Conservation (phyloP, 1,284 basidiomycete species). For the Dichomitus squalens region DNA sequence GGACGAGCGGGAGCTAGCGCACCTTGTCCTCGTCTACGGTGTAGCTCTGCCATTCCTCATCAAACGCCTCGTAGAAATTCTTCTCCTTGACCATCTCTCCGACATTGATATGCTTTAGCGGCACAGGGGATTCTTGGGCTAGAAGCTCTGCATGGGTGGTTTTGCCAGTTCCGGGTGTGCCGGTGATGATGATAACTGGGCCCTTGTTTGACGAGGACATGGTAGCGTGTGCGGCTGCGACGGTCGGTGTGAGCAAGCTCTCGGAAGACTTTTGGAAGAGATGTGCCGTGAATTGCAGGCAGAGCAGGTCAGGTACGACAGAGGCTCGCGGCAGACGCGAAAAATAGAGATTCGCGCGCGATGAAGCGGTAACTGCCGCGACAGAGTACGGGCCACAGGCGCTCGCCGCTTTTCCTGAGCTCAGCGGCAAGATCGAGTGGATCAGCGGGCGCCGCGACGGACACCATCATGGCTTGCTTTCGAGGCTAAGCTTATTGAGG, state of each 20-base stretch:
- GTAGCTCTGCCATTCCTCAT: conserved; percentile 94
- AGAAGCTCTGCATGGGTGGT: conserved; percentile 89
- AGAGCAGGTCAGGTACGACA: background rate
- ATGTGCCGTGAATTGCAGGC: too few species aligned
- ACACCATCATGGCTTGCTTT: too few species aligned
- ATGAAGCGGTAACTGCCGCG: background rate
- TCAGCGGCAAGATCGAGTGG: background rate
- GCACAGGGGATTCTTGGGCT: conserved; percentile 63
- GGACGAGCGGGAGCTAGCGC: conserved; percentile 14
- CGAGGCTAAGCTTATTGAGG: too few species aligned
- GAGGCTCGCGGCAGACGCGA: background rate
- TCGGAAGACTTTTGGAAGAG: background rate
- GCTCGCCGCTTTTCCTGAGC: background rate
- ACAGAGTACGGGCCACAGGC: background rate
- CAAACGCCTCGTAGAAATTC: conserved; percentile 82
- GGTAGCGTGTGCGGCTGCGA: background rate
- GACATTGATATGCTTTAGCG: conserved; percentile 85
- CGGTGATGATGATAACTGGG: conserved; percentile 95
- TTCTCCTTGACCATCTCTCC: conserved; percentile 89
- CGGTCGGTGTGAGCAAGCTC: background rate
- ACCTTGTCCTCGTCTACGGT: conserved; percentile 96
- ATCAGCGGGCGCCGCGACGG: too few species aligned
- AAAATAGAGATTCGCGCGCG: background rate
- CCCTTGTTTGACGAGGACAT: conserved; percentile 31
- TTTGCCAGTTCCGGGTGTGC: conserved; percentile 88